These are phyloP conservation scores for Termitomyces sp. DNA, from an alignment of 768 basidiomycete genomes.

Conservation along the genomic window DNA sequence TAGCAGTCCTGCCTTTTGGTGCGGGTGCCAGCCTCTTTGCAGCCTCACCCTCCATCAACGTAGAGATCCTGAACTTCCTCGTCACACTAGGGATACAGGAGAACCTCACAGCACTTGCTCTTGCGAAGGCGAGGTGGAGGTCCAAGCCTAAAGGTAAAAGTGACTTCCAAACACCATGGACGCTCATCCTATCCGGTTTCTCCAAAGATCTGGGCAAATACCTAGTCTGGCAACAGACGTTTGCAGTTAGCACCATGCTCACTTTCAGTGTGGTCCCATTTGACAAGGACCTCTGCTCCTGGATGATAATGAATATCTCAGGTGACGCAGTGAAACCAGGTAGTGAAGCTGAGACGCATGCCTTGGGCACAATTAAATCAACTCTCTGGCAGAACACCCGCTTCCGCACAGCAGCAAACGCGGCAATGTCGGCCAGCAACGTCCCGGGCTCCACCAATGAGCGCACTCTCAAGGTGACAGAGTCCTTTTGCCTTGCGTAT, in stretches of 20 bases:
- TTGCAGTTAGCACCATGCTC: not conserved
- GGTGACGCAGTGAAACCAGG: constrained; percentile 1
- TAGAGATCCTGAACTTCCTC: no score
- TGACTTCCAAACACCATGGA: no score
- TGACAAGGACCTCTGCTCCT: not conserved
- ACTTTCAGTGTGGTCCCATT: constrained; percentile 2
- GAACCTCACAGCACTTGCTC: no score
- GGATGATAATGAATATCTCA: constrained; percentile 7
- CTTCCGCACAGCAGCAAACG: not conserved
- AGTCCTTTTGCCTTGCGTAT: not conserved
- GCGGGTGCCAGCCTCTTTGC: no score
- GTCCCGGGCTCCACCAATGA: not conserved
- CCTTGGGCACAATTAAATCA: not conserved
- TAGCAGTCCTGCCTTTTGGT: no score
- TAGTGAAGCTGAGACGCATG: not conserved
- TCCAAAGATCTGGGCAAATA: not conserved
- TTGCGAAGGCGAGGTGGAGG: no score
- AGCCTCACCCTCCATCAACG: no score
- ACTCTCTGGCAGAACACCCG: not conserved
- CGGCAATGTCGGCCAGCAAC: not conserved
- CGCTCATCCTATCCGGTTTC: no score
- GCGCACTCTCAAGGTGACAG: not conserved
- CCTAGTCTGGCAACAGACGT: constrained; percentile 6
- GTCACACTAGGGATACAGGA: no score
- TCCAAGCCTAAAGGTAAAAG: no score